Conservation (phyloP, 768 basidiomycete genomes). For the Dioszegia hungarica region DNA sequence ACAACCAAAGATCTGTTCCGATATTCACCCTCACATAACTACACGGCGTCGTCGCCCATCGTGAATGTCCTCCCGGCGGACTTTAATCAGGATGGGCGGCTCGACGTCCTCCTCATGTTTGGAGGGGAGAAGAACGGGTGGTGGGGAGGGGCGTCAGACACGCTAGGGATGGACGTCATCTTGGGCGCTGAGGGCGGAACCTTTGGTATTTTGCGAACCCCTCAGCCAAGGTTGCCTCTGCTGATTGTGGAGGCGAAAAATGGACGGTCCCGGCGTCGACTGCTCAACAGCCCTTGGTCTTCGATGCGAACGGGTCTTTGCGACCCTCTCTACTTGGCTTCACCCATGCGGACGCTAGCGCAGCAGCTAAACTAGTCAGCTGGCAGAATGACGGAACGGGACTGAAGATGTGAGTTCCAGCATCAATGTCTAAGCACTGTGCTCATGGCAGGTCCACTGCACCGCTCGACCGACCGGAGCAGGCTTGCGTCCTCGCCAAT, state of each 20-base stretch:
- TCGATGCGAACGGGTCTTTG: constrained; percentile 84
- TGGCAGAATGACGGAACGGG: constrained; percentile 78
- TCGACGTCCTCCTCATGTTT: constrained; percentile 87
- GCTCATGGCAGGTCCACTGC: constrained; percentile 55
- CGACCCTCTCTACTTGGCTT: constrained; percentile 68
- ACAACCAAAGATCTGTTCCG: background rate
- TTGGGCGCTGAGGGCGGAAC: constrained; percentile 57
- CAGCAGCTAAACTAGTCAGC: constrained; percentile 43
- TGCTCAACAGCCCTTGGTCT: constrained; percentile 71
- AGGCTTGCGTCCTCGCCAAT: constrained; percentile 65
- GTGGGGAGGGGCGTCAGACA: constrained; percentile 42
- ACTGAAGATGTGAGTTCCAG: constrained; percentile 62
- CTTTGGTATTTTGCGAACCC: constrained; percentile 27
- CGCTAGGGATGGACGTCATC: constrained; percentile 68
- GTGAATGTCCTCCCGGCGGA: constrained; percentile 84
- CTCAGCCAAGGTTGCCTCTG: no score
- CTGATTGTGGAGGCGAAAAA: constrained; percentile 2
- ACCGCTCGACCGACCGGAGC: constrained; percentile 58
- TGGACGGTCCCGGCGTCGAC: constrained; percentile 53
- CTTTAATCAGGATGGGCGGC: constrained; percentile 82
- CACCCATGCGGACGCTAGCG: background rate
- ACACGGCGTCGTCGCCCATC: background rate
- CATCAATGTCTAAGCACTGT: background rate
- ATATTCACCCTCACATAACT: background rate
- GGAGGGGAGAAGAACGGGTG: constrained; percentile 50